Percentiles rank a stretch among this genome's conserved stretches.
These are phyloP conservation scores for Boletellus sp. DNA, from an alignment of 768 basidiomycete species.

Conservation along the genomic window DNA sequence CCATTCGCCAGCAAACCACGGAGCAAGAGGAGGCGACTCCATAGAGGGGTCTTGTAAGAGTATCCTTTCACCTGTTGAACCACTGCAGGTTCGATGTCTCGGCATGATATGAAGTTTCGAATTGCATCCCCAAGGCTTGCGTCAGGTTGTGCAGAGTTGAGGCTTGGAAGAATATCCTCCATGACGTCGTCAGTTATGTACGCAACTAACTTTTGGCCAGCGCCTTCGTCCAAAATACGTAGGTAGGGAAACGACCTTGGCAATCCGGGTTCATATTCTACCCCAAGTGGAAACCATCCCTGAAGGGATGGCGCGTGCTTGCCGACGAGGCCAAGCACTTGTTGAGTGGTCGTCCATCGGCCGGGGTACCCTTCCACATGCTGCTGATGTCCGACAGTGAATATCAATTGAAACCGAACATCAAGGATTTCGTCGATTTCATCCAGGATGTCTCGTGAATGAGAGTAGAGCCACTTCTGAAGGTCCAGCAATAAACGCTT, in stretches of 20 bases:
- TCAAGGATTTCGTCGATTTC: conserved; percentile 29
- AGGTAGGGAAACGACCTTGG: conserved; percentile 22
- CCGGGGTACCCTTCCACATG: conserved; percentile 32
- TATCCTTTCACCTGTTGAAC: conserved; percentile 9
- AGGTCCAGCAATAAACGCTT: conserved; percentile 20
- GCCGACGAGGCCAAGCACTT: conserved; percentile 22
- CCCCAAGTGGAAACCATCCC: background rate
- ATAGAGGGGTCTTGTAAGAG: conserved; percentile 3
- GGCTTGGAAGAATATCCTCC: conserved; percentile 9
- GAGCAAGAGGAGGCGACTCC: conserved; percentile 28
- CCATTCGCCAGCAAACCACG: conserved; percentile 32
- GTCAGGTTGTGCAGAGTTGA: conserved; percentile 11
- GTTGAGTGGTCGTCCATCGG: background rate
- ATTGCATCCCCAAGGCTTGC: conserved; percentile 8
- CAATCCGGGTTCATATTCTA: conserved; percentile 17
- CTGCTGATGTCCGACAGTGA: conserved; percentile 38
- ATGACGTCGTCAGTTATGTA: conserved; percentile 16
- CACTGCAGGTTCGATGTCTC: background rate
- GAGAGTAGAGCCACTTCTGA: conserved; percentile 17
- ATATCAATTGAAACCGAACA: conserved; percentile 46
- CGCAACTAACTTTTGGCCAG: conserved; percentile 10
- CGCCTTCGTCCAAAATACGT: conserved; percentile 18
- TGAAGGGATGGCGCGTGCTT: conserved; percentile 3
- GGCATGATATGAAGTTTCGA: conserved; percentile 21
- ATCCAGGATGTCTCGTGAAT: conserved; percentile 19